Evolutionary conservation across 805 yeast species (phyloP), one percentile per base, ranked within the genome.

Genomic region (Saccharomycopsis fibuligera): DNA sequence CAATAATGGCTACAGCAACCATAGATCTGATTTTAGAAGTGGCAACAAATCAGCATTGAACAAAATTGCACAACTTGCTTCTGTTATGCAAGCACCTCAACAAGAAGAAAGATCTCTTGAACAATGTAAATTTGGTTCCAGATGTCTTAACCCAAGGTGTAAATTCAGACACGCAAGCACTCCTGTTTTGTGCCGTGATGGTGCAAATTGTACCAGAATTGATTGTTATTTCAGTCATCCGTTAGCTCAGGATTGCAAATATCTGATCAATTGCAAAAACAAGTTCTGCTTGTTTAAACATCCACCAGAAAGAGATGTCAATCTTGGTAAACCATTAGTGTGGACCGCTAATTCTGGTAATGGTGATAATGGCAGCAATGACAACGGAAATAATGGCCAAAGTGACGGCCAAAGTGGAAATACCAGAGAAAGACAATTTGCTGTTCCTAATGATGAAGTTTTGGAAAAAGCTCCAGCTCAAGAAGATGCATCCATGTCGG

Each of bases 201-300:
- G 96, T 23, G 76, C 77, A 24, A 73, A 72, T 43, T 89, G 97
- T 69, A 74, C 78, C 17, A 78, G 96, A 64, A 69, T 78, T 43
- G 93, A 89, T 63, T 89, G 97, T 68, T 71, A 75, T 44, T 89
- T 87, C 64, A 74, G 84, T 19, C 97, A 89, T 64, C 96, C 96
- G 37, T 68, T 86, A 35, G 73, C 73, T 54, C 90, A 83, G 60
- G 81, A 75, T 46, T 89, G 97, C 68, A 85, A 83, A 58, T 89
- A 81, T 65, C 95, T 88, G 12, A 71, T 72, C 50, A 77, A 78
- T 54, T 89, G 97, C 68, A 77, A 73, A 57, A 87, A 86, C 63
- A 70, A 71, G 45, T 70, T 73, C 47, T 89, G 97, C 72, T 63
- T 79, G 55, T 89, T 72, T 67, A 74, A 73, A 58, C 97, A 89